Evolutionary conservation across 176 grass and related monocot species (phyloP), one percentile per base, ranked within the genome.

Genomic region (Juncus inflexus): DNA sequence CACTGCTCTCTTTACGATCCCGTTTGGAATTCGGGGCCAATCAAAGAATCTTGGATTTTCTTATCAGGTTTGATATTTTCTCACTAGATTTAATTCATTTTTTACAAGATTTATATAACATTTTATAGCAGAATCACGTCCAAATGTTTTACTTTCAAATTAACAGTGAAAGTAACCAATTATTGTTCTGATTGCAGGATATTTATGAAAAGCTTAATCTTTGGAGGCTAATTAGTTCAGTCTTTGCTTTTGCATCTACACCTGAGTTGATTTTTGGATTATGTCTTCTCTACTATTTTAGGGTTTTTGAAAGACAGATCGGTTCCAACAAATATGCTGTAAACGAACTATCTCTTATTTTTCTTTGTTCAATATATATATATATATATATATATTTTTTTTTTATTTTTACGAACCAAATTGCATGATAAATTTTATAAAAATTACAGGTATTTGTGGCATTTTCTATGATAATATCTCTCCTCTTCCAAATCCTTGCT

Each of bases 241-340:
- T 78, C 67, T 84, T 91, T 75, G 80, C 80, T 52, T 97, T 97
- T 66, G 83, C 85, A 3, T 97, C 85, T 0, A 69, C 83, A 12
- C 85, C 88, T 50, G 88, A 97, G 72, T 77, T 97, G 64, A 89
- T 97, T 36, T 97, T 97, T 61, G 88, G 94, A 73, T 78, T 55
- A 1, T 77, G 71, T 55, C 65, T 97, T 58, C 72, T 97, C 9
- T 97, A 97, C 82, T 91, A 97, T 64, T 97, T 97, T 56, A 79
- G 94, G 75, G 88, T 97, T 40, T 97, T 91, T 9, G 94, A 97
- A 59, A 69, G 87, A 11, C 88, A 97, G 63, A 97, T 97, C 71
- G 83, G 94, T 52, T 97, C 88, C 5, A 97, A 91, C 65, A 97
- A 97, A 69, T 88, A 97, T 69, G 65, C 88, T 35, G 94, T 97